These are phyloP conservation scores for Papiliotrema laurentii DNA, from an alignment of 1,284 basidiomycete species.

Conservation along the genomic window DNA sequence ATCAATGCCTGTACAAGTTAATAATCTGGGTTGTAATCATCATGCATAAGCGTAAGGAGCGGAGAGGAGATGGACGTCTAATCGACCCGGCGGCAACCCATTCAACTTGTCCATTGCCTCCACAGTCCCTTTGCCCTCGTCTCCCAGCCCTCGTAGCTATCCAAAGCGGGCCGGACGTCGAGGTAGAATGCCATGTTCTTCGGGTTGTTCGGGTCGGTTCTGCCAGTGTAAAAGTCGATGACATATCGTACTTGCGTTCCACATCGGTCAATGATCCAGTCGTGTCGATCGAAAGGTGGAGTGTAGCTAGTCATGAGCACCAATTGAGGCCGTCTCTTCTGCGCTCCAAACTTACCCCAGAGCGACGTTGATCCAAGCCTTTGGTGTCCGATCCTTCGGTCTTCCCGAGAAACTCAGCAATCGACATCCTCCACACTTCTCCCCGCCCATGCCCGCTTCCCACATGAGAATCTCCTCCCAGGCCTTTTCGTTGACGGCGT, in stretches of 20 bases:
- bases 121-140: slow-evolving; percentile 55
- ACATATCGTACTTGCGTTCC: slow-evolving; percentile 86
- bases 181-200: slow-evolving; percentile 69
- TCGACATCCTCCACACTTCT: slow-evolving; percentile 67
- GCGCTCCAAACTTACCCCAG: slow-evolving; percentile 68
- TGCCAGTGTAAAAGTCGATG: slow-evolving; percentile 98
- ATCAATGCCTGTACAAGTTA: not conserved
- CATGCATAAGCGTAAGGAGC: not conserved
- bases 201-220: slow-evolving; percentile 45
- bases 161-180: slow-evolving; percentile 88
- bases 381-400: slow-evolving; percentile 59
- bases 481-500: slow-evolving; percentile 96
- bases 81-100: too few relatives aligned
- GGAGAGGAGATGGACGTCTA: too few relatives aligned
- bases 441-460: slow-evolving; percentile 75
- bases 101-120: slow-evolving; percentile 10
- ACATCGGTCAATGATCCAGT: slow-evolving; percentile 93
- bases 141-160: slow-evolving; percentile 80
- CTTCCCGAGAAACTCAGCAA: slow-evolving; percentile 50
- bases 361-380: slow-evolving; percentile 74
- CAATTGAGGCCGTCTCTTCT: too few relatives aligned
- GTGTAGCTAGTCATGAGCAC: slow-evolving; percentile 62
- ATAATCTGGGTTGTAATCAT: not conserved
- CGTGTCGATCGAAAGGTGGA: slow-evolving; percentile 92
- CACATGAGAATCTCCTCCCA: slow-evolving; percentile 88